phyloP scores from a whole-genome alignment of 2,329 filamentous ascomycete species.

The Hypomyces perniciosus region DNA sequence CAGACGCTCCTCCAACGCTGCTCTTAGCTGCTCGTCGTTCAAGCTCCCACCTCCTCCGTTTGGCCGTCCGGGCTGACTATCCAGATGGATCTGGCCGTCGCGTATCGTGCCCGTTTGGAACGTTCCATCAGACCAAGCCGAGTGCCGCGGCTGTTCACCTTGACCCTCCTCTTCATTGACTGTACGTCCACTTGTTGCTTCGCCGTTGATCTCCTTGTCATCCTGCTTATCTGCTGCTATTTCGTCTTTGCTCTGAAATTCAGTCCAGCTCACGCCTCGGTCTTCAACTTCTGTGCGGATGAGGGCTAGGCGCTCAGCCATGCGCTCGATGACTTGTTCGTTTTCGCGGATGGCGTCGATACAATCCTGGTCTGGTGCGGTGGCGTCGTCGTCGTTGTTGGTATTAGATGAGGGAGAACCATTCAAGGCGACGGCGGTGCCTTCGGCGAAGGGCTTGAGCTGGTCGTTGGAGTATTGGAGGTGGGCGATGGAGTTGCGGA shows the following conservation, averaged over 20 bases:
- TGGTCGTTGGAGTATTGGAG: slow-evolving; percentile 69
- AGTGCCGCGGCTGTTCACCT: slow-evolving; percentile 21
- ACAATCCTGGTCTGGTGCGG: slow-evolving; percentile 59
- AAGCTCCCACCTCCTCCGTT: slow-evolving; percentile 41
- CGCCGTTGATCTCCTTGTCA: slow-evolving; percentile 26
- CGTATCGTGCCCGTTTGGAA: slow-evolving; percentile 55
- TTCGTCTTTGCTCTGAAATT: slow-evolving; percentile 47
- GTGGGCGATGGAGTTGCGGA: slow-evolving; percentile 68
- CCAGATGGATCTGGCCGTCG: slow-evolving; percentile 43
- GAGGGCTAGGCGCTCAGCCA: slow-evolving; percentile 59
- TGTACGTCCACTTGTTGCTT: slow-evolving; percentile 2
- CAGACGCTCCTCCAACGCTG: slow-evolving; percentile 50
- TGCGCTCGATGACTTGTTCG: slow-evolving; percentile 59
- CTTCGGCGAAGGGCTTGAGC: slow-evolving; percentile 61
- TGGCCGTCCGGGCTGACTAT: slow-evolving; percentile 22
- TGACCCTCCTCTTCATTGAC: slow-evolving; percentile 5
- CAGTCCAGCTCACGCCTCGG: slow-evolving; percentile 50
- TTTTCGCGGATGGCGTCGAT: slow-evolving; percentile 70
- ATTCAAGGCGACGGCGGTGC: slow-evolving; percentile 29
- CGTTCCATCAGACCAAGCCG: slow-evolving; percentile 57
- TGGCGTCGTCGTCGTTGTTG: not conserved
- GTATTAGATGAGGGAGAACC: slow-evolving; percentile 5
- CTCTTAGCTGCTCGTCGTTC: slow-evolving; percentile 53
- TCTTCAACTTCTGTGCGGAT: slow-evolving; percentile 59
- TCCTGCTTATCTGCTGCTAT: slow-evolving; percentile 7